These are phyloP conservation scores for Leccinum colubrinum DNA, from an alignment of 1,284 basidiomycete species.

Conservation along the genomic window DNA sequence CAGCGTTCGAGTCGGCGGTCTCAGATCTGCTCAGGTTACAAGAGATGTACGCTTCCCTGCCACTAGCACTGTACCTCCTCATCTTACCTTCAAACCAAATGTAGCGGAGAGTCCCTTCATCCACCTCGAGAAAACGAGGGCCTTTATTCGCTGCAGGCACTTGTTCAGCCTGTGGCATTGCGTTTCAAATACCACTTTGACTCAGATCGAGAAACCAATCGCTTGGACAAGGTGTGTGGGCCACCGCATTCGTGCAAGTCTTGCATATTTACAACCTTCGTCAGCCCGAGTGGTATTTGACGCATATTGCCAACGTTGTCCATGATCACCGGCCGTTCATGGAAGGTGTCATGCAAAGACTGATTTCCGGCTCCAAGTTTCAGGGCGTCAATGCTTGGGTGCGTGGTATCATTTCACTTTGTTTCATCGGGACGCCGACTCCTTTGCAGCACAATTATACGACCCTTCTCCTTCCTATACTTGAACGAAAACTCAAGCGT, in stretches of 20 bases:
- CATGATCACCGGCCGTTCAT: constrained; percentile 83
- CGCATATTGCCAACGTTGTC: constrained; percentile 81
- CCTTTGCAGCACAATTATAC: constrained; percentile 71
- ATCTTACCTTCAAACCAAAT: constrained; percentile 32
- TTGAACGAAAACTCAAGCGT: constrained; percentile 69
- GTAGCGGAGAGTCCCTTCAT: constrained; percentile 45
- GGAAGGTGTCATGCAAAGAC: constrained; percentile 70
- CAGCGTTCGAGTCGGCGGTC: constrained; percentile 73
- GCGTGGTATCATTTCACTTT: constrained; percentile 24
- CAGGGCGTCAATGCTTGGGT: constrained; percentile 75
- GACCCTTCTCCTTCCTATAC: constrained; percentile 66
- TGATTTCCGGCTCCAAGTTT: constrained; percentile 65
- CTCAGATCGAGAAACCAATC: constrained; percentile 81
- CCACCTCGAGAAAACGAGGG: constrained; percentile 42
- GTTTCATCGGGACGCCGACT: constrained; percentile 3
- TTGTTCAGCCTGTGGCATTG: constrained; percentile 82
- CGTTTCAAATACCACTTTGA: constrained; percentile 98
- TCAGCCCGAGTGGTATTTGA: constrained; percentile 97
- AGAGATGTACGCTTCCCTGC: constrained; percentile 53
- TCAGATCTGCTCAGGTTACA: constrained; percentile 75
- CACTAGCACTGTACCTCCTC: not conserved
- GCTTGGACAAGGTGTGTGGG: constrained; percentile 79
- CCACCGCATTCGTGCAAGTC: not conserved
- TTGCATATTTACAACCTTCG: not conserved
- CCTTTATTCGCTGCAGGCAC: constrained; percentile 78